These are phyloP conservation scores for Kodamaea suecica DNA, from an alignment of 1,139 yeast genomes.

Conservation along the genomic window DNA sequence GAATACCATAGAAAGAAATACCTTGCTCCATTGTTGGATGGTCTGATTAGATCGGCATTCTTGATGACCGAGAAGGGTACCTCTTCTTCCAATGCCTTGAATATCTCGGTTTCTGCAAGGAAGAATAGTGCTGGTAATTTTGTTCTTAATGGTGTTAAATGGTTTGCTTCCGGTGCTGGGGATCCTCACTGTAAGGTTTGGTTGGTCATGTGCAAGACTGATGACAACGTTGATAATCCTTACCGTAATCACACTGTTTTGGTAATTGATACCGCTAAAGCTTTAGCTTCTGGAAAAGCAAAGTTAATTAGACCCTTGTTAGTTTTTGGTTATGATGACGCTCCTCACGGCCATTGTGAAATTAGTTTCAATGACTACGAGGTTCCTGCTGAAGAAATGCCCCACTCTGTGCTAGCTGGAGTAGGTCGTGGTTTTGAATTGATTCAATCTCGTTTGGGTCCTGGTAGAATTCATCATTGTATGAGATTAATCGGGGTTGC, in stretches of 20 bases:
- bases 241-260: constrained; percentile 62
- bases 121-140: constrained; percentile 46
- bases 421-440: constrained; percentile 66
- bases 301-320: constrained; percentile 51
- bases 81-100: constrained; percentile 66
- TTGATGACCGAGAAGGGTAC: constrained; percentile 70
- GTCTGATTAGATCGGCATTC: constrained; percentile 63
- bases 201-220: constrained; percentile 68
- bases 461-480: constrained; percentile 74
- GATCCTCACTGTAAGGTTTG: constrained; percentile 63
- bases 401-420: constrained; percentile 41
- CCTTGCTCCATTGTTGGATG: constrained; percentile 56
- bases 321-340: constrained; percentile 67
- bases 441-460: constrained; percentile 68
- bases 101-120: constrained; percentile 51
- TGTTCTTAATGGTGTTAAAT: constrained; percentile 62
- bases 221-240: constrained; percentile 26
- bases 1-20: constrained; percentile 51
- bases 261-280: constrained; percentile 53
- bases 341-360: constrained; percentile 75
- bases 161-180: constrained; percentile 79
- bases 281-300: constrained; percentile 51
- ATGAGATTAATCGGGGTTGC: constrained; percentile 70
- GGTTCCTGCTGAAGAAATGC: constrained; percentile 42
- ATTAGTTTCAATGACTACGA: constrained; percentile 52